phyloP scores from a whole-genome alignment of 164 flowering plant genomes.

The Magnolia changhungtana region DNA sequence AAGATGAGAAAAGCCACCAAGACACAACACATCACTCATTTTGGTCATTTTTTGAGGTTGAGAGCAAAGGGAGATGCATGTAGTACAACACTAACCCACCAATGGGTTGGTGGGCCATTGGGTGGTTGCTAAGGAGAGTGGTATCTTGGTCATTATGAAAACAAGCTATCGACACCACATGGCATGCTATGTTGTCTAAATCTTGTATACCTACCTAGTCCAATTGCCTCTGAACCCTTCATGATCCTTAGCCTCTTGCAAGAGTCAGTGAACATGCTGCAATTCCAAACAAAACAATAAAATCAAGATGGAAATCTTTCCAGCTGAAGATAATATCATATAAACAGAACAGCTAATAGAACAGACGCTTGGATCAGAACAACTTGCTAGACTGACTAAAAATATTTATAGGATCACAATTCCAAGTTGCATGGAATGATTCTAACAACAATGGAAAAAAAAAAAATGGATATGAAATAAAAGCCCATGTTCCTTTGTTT shows the following conservation, averaged over 20 bases:
- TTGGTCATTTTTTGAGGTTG: not conserved
- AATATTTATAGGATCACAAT: slow-evolving; percentile 2
- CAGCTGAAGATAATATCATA: slow-evolving; percentile 9
- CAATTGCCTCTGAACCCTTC: slow-evolving; percentile 79
- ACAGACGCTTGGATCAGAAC: slow-evolving; percentile 9
- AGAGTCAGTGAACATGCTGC: slow-evolving; percentile 68
- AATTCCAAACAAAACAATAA: slow-evolving; percentile 15
- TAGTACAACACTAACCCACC: not conserved
- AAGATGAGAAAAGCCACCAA: not conserved
- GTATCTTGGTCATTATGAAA: not conserved
- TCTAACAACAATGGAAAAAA: not conserved
- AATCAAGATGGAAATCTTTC: not conserved
- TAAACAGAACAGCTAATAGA: not conserved
- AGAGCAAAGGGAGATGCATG: not conserved
- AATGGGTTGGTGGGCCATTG: not conserved
- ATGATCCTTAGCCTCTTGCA: slow-evolving; percentile 68
- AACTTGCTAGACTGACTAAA: slow-evolving; percentile 6
- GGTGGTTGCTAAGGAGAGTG: not conserved
- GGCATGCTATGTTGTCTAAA: not conserved
- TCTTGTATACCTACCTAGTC: slow-evolving; percentile 47
- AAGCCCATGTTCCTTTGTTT: not conserved
- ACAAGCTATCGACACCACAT: not conserved
- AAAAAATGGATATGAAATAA: not conserved
- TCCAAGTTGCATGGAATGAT: slow-evolving; percentile 8
- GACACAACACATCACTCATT: not conserved